Percentiles rank a stretch among this genome's conserved stretches.
phyloP scores from a whole-genome alignment of 805 yeast species.

The Candida schatavii region DNA sequence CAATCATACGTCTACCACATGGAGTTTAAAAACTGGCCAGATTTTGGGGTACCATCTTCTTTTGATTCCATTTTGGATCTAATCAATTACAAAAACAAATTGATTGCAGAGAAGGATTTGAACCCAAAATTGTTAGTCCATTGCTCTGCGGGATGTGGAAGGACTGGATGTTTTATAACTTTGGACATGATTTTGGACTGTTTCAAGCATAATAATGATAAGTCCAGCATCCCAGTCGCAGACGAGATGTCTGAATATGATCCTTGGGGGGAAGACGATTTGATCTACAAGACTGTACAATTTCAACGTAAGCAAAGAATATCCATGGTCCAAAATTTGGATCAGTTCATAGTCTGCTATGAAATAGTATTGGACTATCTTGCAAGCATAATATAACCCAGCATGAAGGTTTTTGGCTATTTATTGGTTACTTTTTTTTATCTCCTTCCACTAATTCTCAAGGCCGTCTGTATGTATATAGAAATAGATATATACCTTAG shows the following conservation, averaged over 20 bases:
- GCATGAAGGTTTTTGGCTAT: no score
- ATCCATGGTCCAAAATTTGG: slow-evolving; percentile 80
- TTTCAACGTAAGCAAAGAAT: slow-evolving; percentile 70
- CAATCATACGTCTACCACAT: slow-evolving; percentile 30
- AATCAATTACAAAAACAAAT: slow-evolving; percentile 30
- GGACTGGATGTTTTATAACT: slow-evolving; percentile 53
- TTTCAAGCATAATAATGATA: slow-evolving; percentile 10
- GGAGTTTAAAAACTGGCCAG: slow-evolving; percentile 46
- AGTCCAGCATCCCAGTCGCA: neutral
- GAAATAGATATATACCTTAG: neutral
- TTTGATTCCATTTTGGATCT: slow-evolving; percentile 29
- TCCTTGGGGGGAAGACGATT: slow-evolving; percentile 41
- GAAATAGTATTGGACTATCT: slow-evolving; percentile 46
- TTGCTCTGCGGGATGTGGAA: slow-evolving; percentile 61
- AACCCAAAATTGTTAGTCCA: slow-evolving; percentile 36
- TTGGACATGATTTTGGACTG: slow-evolving; percentile 39
- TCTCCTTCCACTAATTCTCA: no score
- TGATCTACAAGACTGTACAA: slow-evolving; percentile 61
- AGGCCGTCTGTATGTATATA: no score
- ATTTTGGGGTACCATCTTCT: slow-evolving; percentile 41
- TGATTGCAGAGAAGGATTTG: slow-evolving; percentile 13
- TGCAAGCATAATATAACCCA: neutral
- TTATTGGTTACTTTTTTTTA: no score
- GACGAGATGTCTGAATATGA: slow-evolving; percentile 6
- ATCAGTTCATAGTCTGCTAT: slow-evolving; percentile 73